Percentiles rank a stretch among this genome's conserved stretches.
Conservation (phyloP, 371 early-diverging fungal genomes). For the Mucor sp. region DNA sequence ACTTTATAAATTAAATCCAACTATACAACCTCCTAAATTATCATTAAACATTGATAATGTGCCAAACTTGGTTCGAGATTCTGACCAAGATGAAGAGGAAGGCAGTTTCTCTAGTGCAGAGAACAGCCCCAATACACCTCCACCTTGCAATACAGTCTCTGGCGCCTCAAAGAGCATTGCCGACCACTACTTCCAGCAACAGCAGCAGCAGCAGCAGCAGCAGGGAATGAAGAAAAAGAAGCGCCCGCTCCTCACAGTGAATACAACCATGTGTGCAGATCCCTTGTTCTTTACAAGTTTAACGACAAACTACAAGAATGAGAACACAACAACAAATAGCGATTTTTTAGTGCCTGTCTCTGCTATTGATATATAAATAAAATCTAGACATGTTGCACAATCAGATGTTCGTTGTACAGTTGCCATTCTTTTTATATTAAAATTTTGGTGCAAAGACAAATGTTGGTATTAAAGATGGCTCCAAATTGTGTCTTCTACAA, state of each 20-base stretch:
- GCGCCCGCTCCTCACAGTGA: conserved; percentile 21
- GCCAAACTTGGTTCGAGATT: conserved; percentile 3
- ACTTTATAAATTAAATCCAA: conserved; percentile 28
- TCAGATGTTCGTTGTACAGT: neutral
- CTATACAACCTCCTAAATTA: conserved; percentile 16
- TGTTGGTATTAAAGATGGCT: neutral
- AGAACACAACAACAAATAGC: conserved; percentile 4
- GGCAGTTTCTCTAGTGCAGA: conserved; percentile 23
- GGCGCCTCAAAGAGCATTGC: neutral
- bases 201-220: neutral
- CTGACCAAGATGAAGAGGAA: conserved; percentile 1
- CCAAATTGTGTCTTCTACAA: neutral
- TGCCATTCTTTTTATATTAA: neutral
- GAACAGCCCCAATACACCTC: conserved; percentile 16
- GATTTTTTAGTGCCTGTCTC: conserved; percentile 25
- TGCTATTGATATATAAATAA: conserved; percentile 1
- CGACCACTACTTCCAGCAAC: conserved; percentile 7
- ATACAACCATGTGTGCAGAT: conserved; percentile 32
- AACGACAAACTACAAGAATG: conserved; percentile 26
- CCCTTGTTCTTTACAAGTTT: conserved; percentile 33
- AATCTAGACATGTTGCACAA: neutral
- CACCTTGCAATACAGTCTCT: neutral
- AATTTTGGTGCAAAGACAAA: neutral
- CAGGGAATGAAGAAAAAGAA: conserved; percentile 17
- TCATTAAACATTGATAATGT: conserved; percentile 15